Evolutionary conservation across 345 rosid genomes (phyloP), one percentile per base, ranked within the genome.

Genomic region (Rhizophora apiculata): DNA sequence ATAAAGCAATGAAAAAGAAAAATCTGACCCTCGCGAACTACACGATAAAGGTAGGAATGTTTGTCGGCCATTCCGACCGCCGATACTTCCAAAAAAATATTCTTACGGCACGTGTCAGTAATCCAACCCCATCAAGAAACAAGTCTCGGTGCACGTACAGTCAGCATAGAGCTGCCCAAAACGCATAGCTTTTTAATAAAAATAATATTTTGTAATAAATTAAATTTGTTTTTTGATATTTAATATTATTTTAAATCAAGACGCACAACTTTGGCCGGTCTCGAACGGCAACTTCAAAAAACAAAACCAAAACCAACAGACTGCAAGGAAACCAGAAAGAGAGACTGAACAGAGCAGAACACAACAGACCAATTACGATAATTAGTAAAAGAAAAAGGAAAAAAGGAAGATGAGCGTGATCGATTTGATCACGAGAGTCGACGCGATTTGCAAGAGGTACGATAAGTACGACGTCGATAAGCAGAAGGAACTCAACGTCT

Each of bases 381-480:
- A 19, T 20, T 6, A 20, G 78, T 3, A 1, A 59, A 32, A 46
- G n/a, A 60, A 8, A 36, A 34, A 70, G 30, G 51, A 76, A 32
- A 46, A 26, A 60, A 8, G 34, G 48, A 70, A 39, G 51, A 76
- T 76, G 76, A 68, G 57, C 30, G 76, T 72, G 56, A 71, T 72
- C 73, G 76, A 76, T 67, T 57, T 76, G 69, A 63, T 76, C 5
- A 72, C 76, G 5, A 68, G 80, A 62, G 72, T 68, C 21, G 80
- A 76, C 53, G 36, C 69, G 30, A 59, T 76, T 48, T 76, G 76
- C 62, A 72, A 68, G 65, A 76, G 72, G 58, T 72, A 62, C 43
- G 80, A 72, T 8, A 76, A 72, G 61, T 72, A 71, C 68, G 79
- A 76, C 20, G 75, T 76, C 3, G 76, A 72, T 36, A 76, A 76